Base-by-base conservation (phyloP, 345 rosid genomes). In the Passiflora organensis region DNA sequence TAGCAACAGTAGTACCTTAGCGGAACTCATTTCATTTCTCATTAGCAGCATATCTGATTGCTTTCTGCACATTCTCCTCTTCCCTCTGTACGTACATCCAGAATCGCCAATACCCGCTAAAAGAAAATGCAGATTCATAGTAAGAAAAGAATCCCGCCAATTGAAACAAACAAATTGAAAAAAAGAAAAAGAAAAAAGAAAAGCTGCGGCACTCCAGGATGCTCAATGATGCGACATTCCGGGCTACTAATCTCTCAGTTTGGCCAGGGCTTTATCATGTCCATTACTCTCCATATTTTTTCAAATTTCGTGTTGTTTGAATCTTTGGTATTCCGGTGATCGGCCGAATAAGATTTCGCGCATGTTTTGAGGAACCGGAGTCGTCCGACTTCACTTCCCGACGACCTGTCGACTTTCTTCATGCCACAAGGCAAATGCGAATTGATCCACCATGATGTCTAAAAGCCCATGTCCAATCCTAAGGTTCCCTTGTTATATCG, bases 221-320 rank as follows among this genome's bases (percentile, higher is more conserved):
- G 95, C 53, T 89, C 97, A 62, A 86, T 82, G 78, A 82, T 84
- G 59, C 97, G 93, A 48, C 80, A 75, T 68, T 86, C 97, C 75
- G 13, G 93, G 93, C 65, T 89, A 95, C 97, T 95, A 89, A 79
- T 89, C 97, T 55, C 90, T 80, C 48, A 89, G 64, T 89, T 82
- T 22, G 86, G 61, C 58, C 82, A 84, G 14, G 95, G 95, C 80
- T 86, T 90, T 32, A 90, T 81, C 16, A 90, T 70, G 62, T 78
- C 84, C 88, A 73, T 82, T 67, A 90, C 76, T 67, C 87, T 84
- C 94, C 95, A 87, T 86, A 51, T 38, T 34, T 11, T 56, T 28
- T 5, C 16, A 19, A 20, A 6, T 20, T 15, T 13, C 34, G 34
- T 28, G 34, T 3, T 3, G 34, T 28, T 28, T 28, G 5, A 3